Conservation (phyloP, 1,284 basidiomycete genomes). For the Golubevia sp. region DNA sequence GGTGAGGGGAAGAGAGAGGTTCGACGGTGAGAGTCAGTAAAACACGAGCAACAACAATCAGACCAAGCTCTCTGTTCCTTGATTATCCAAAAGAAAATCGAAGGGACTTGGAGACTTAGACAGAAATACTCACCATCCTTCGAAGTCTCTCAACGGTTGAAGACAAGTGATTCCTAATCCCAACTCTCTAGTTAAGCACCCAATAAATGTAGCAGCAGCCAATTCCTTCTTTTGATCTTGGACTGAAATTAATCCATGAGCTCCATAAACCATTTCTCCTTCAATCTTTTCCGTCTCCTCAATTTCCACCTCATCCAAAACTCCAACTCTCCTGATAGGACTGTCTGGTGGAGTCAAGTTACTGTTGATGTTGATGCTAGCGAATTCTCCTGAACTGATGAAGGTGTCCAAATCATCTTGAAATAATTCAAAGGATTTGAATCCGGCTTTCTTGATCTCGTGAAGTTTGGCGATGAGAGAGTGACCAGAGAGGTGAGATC, state of each 20-base stretch:
- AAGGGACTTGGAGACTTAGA: too few species aligned
- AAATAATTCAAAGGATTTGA: slow-evolving; percentile 38
- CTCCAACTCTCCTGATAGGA: slow-evolving; percentile 6
- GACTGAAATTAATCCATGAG: not conserved
- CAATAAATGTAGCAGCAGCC: slow-evolving; percentile 50
- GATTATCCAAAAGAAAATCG: slow-evolving; percentile 7
- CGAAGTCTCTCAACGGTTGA: slow-evolving; percentile 62
- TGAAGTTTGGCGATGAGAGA: slow-evolving; percentile 30
- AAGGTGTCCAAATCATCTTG: slow-evolving; percentile 45
- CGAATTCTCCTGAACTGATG: slow-evolving; percentile 25
- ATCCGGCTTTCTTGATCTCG: slow-evolving; percentile 29
- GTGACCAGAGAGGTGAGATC: slow-evolving; percentile 30
- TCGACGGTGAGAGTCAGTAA: too few species aligned
- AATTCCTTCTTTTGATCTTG: slow-evolving; percentile 1
- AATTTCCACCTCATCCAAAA: not conserved
- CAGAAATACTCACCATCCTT: slow-evolving; percentile 50
- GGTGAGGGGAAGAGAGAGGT: too few species aligned
- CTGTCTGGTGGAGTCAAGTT: slow-evolving; percentile 29
- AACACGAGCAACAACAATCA: too few species aligned
- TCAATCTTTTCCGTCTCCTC: not conserved
- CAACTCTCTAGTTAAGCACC: slow-evolving; percentile 25
- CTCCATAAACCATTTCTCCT: not conserved
- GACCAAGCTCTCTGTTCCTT: too few species aligned
- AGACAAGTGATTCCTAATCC: slow-evolving; percentile 55
- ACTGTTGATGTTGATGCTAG: slow-evolving; percentile 12